Evolutionary conservation across 805 yeast species (phyloP), one percentile per base, ranked within the genome.

Genomic region (Candida easanensis): DNA sequence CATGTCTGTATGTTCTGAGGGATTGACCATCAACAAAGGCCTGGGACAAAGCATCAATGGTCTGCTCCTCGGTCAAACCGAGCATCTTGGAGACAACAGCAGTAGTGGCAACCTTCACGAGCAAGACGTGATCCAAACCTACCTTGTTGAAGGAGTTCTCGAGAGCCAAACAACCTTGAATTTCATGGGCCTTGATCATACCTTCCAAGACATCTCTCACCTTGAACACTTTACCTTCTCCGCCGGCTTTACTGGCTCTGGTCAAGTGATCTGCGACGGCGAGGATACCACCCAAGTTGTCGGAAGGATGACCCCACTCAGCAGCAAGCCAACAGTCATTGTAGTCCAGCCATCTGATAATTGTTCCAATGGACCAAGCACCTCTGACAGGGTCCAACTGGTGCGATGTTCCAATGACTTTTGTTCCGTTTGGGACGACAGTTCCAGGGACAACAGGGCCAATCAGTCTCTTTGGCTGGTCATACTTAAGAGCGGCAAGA

Each of bases 271-370:
- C 83, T 25, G 82, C 74, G 26, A 79, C 78, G 2, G 83, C 79
- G 13, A 78, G 58, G 45, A 78, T 76, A 39, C 80, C 79, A 36
- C 82, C 83, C 39, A 78, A 53, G 58, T 78, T 78, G 54, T 78
- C 84, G 25, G 80, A 73, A 19, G 83, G 84, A 58, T 78, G 84
- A 4, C 84, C 84, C 83, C 84, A 78, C 58, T 79, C 83, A n/a
- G 81, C 82, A 38, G 83, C 84, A 32, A 78, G 61, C 83, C 83
- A 78, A 60, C 83, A 78, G 56, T 78, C 83, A 49, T 78, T 78
- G 64, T 70, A 78, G 51, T 78, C 84, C 43, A 78, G 61, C 83
- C 83, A 78, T 45, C 84, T 68, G 52, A 78, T 75, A 45, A 72
- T 59, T 17, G 81, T 72, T 9, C 82, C 82, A 45, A 76, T 73